Evolutionary conservation across 1,284 basidiomycete genomes (phyloP), one percentile per base, ranked within the genome.

Genomic region (Microbotryomycetes sp.): DNA sequence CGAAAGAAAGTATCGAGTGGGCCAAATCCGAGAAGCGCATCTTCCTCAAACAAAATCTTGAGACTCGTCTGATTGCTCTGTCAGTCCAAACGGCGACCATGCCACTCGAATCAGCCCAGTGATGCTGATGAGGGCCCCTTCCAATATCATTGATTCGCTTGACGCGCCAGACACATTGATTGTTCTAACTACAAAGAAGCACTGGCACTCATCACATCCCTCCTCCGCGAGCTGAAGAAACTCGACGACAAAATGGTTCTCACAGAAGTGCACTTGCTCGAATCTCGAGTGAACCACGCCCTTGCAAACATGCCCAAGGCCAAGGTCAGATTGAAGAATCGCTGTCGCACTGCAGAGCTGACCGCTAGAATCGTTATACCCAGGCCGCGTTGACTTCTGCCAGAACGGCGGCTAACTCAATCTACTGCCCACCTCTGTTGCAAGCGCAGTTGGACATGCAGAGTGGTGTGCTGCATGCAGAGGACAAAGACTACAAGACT

Each of bases 201-300:
- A 0, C 80, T 97, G 9, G 74, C 82, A 0, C 82, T 92, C 62
- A 93, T 97, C 66, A 91, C 92, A 65, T 80, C 81, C 0, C 81
- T 98, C 19, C 82, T 97, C 29, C 87, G 86, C 7, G 94, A 97
- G 76, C 83, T 98, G 50, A 92, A 91, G 77, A 84, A 87, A 49
- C 80, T 98, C 25, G 94, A 98, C 75, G 94, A 97, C 80, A 98
- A 97, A 81, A 89, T 96, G 83, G 89, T 97, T 69, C 81, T 98
- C 25, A 97, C 93, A 2, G 94, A 98, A 75, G 93, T 97, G 0
- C 92, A 96, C 73, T 81, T 97, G 7, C 82, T 97, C 30, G 94
- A 98, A 77, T 90, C 88, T 62, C 80, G 90, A 54, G 91, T 94
- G 3, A 91, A 93, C 72, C 84, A 92, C 63, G 90, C 89, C 0